phyloP scores from a whole-genome alignment of 352 stramenopile genomes.

The Globisporangium nunn region DNA sequence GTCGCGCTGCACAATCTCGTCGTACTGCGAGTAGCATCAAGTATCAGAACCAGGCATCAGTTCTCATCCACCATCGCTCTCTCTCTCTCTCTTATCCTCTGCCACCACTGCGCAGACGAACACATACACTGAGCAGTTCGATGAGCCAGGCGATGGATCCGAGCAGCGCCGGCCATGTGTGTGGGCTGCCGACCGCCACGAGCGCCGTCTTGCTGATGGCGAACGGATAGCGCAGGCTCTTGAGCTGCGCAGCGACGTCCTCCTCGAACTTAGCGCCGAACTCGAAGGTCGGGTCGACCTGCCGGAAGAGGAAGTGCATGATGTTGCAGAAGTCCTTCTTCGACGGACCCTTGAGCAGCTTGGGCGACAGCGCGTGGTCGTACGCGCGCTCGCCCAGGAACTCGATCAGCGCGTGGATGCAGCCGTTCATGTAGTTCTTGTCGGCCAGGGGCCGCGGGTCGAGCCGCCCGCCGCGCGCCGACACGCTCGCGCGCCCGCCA shows the following conservation, averaged over 20 bases:
- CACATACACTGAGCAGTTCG: constrained; percentile 86
- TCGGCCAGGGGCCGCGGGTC: constrained; percentile 88
- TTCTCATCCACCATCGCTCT: constrained; percentile 1
- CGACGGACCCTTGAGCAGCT: constrained; percentile 89
- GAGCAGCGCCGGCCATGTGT: constrained; percentile 95
- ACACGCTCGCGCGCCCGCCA: constrained; percentile 49
- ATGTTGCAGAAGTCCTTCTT: constrained; percentile 98
- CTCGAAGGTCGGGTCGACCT: constrained; percentile 90
- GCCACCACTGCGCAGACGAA: neutral
- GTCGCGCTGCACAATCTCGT: constrained; percentile 61
- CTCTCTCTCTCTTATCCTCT: too few relatives aligned
- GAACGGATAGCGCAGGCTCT: constrained; percentile 91
- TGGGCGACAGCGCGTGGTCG: constrained; percentile 87
- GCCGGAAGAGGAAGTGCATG: constrained; percentile 94
- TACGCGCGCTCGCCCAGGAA: constrained; percentile 91
- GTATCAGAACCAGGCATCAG: neutral
- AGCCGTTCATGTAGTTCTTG: constrained; percentile 89
- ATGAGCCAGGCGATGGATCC: constrained; percentile 96
- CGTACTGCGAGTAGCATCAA: constrained; percentile 48
- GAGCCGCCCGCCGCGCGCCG: constrained; percentile 27
- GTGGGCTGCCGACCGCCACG: constrained; percentile 89
- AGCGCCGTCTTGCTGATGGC: constrained; percentile 95
- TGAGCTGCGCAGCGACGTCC: constrained; percentile 63
- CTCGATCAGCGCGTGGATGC: constrained; percentile 90
- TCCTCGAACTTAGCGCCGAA: constrained; percentile 75